Base-by-base conservation (phyloP, 2,329 filamentous ascomycete species). In the Hypoxylon rubiginosum region DNA sequence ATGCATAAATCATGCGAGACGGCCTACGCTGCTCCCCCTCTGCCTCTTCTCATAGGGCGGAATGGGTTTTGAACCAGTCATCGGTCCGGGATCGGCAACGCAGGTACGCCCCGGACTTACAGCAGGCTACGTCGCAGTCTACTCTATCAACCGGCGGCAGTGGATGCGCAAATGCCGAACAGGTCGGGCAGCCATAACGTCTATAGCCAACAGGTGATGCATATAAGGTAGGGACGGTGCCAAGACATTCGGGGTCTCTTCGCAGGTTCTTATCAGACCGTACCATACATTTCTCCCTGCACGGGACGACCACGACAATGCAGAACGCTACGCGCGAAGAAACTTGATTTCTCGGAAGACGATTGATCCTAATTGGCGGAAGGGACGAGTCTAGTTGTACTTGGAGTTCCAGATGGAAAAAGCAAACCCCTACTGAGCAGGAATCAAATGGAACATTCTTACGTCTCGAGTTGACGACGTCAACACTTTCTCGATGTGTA, bases 51-150 rank as follows among this genome's bases (percentile, higher is more conserved):
- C 39, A 62, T 64, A 64, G 32, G 54, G n/a, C 24, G 60, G 60
- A 15, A 4, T 54, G 52, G 45, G 7, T 21, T 51, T 52, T 50
- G 51, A 43, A 51, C 48, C 30, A 32, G 28, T 49, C 45, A 45
- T 3, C 53, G 41, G 54, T 64, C 60, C 54, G 64, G 64, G 64
- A 60, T 64, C 60, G 67, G 67, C 63, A 24, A 69, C 49, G 64
- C 67, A 67, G 67, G 67, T 67, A 69, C 67, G 58, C 24, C 21
- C 60, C 57, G 60, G 63, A n/a, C 56, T 41, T 60, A 56, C 58
- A 68, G 52, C 60, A 60, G 52, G 66, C 56, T 54, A 61, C 28
- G 56, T 63, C 39, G 62, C 36, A 66, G n/a, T 41, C 52, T 51
- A 58, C 32, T 56, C 43, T 61, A 58, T 63, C 66, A 63, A 49